Evolutionary conservation across 495 filamentous ascomycete species (phyloP).

Genomic region (Neurospora cerealis): DNA sequence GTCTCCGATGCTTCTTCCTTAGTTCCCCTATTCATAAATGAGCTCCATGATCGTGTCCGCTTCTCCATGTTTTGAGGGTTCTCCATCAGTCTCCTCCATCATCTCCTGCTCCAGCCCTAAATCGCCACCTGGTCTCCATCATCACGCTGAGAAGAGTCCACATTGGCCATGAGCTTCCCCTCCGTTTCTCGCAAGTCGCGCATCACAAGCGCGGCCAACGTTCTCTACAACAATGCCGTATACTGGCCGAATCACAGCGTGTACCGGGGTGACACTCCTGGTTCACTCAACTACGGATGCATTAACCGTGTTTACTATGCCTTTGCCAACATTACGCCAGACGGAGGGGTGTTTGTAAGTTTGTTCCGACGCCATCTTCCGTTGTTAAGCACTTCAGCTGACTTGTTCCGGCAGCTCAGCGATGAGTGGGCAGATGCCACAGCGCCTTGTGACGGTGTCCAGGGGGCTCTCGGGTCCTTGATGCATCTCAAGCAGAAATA

Average conservation of each 20-base stretch:
- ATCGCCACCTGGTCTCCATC: neutral
- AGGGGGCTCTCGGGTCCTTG: slow-evolving; percentile 71
- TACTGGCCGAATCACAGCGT: slow-evolving; percentile 85
- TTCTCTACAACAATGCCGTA: slow-evolving; percentile 64
- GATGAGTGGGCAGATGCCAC: slow-evolving; percentile 80
- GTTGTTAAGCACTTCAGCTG: slow-evolving; percentile 5
- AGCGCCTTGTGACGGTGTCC: slow-evolving; percentile 66
- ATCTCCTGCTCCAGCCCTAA: slow-evolving; percentile 3
- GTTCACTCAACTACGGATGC: slow-evolving; percentile 54
- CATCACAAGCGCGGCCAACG: slow-evolving; percentile 28
- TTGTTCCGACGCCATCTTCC: slow-evolving; percentile 4
- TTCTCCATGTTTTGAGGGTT: neutral
- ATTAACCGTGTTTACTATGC: slow-evolving; percentile 79
- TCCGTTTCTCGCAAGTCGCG: slow-evolving; percentile 31
- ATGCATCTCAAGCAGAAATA: slow-evolving; percentile 64
- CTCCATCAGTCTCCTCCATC: slow-evolving; percentile 3
- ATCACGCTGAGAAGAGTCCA: slow-evolving; percentile 1
- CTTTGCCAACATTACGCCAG: slow-evolving; percentile 72
- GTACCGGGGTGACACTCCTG: slow-evolving; percentile 69
- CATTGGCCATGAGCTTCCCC: slow-evolving; percentile 8
- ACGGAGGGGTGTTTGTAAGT: slow-evolving; percentile 75
- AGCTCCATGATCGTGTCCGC: slow-evolving; percentile 5
- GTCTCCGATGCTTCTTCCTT: slow-evolving; percentile 7
- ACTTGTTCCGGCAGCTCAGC: slow-evolving; percentile 50
- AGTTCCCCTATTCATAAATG: slow-evolving; percentile 5